These are phyloP conservation scores for Chlamydomonas sp. DNA, from an alignment of 139 green algal species.

Conservation along the genomic window DNA sequence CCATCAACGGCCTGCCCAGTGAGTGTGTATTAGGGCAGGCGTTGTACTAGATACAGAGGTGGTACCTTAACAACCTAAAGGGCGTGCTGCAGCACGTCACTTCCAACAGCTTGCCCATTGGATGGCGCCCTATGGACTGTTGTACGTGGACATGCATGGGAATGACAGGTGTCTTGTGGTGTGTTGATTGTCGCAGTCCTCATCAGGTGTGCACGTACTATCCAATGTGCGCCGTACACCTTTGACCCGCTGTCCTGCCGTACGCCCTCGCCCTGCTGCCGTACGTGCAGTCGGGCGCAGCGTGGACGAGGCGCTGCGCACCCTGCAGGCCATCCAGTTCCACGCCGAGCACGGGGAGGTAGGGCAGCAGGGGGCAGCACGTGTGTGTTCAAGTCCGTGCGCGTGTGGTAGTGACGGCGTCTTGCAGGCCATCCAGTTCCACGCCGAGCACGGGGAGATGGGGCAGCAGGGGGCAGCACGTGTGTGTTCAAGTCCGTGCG, in stretches of 20 bases:
- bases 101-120: conserved; percentile 88
- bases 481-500: not conserved
- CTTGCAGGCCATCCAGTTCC: conserved; percentile 52
- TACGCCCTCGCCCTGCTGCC: not conserved
- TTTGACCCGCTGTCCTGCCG: not conserved
- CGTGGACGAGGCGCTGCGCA: conserved; percentile 94
- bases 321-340: conserved; percentile 93
- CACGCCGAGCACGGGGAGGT: conserved; percentile 71
- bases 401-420: too few relatives aligned
- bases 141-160: too few relatives aligned
- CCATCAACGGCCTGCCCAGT: not conserved
- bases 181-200: too few relatives aligned
- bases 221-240: too few relatives aligned
- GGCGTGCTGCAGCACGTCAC: conserved; percentile 67
- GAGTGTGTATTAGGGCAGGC: not conserved
- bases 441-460: conserved; percentile 69
- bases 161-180: too few relatives aligned
- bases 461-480: not conserved
- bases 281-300: conserved; percentile 78
- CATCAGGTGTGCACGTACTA: too few relatives aligned
- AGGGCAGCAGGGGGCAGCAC: not conserved
- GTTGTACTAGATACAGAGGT: not conserved
- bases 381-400: not conserved
- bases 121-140: too few relatives aligned
- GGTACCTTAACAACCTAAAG: conserved; percentile 86